Evolutionary conservation across 1,284 basidiomycete genomes (phyloP), one percentile per base, ranked within the genome.

Genomic region (Dichomitus squalens): DNA sequence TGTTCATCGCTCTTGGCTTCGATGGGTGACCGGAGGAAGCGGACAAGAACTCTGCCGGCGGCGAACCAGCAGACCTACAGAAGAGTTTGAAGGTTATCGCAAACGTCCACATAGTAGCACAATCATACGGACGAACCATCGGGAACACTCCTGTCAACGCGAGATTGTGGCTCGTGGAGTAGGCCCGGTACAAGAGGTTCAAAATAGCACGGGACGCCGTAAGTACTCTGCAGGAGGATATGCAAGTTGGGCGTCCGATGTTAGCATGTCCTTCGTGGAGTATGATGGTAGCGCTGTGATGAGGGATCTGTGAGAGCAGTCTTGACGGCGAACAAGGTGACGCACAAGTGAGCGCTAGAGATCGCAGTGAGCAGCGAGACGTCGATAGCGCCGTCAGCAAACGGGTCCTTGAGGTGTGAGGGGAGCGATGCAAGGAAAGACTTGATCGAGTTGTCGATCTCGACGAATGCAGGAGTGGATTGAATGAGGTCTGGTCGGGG

Each of bases 201-300:
- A 91, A 73, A 35, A 88, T 84, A 0, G 80, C 78, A 43, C 87
- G 79, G 6, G 88, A 80, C 27, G 88, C 84, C 1, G 78, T 79
- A 3, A 90, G 71, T 35, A 89, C 84, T 66, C 83, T 87, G 61
- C 84, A 76, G 12, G 85, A 83, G 41, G 88, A 90, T 39, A 83
- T 75, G 65, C 88, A 90, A 23, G 79, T 80, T n/a, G 76, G 74
- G 47, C 71, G 73, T 33, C 77, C 74, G 47, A 87, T 75, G 57
- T 84, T 79, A 14, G 88, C 86, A 66, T 90, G 87, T 0, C 88
- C 86, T 61, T 91, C 88, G 62, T 90, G 88, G 33, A 91, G 73
- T 16, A 88, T 72, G 53, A 90, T 86, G 7, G 72, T 79, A 7
- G 85, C 81, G 8, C 87, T 90, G 55, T n/a, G 48, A 29, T 46